Conservation (phyloP, 306 rosid genomes). For the Fragaria vesca region DNA sequence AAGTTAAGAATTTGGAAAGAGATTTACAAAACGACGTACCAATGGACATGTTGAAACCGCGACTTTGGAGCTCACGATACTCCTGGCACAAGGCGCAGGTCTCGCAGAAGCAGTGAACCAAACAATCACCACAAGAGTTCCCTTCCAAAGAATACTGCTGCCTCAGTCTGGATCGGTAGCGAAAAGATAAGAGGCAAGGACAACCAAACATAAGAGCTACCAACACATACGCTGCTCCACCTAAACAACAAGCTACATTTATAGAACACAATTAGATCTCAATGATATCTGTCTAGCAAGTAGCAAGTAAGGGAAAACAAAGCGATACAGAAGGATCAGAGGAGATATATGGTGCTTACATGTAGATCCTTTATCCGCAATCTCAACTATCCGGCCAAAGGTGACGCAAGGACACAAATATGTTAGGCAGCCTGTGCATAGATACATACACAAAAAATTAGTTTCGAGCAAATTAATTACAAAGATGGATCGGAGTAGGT, state of each 20-base stretch:
- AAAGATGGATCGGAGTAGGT: background rate
- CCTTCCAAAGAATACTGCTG: slow-evolving; percentile 34
- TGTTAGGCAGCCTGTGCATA: slow-evolving; percentile 57
- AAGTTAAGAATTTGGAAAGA: background rate
- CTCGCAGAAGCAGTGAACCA: slow-evolving; percentile 59
- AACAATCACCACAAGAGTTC: slow-evolving; percentile 48
- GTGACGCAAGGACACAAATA: slow-evolving; percentile 76
- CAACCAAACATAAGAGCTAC: slow-evolving; percentile 39
- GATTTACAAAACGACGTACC: slow-evolving; percentile 30
- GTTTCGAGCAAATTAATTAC: background rate
- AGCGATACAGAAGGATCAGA: background rate
- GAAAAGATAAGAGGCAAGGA: slow-evolving; percentile 52
- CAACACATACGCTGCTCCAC: slow-evolving; percentile 52
- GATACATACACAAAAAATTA: background rate
- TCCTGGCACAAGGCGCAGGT: slow-evolving; percentile 67
- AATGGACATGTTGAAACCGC: slow-evolving; percentile 61
- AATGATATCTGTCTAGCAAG: too few species aligned
- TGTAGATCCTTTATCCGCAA: slow-evolving; percentile 62
- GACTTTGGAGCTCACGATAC: slow-evolving; percentile 68
- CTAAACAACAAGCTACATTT: slow-evolving; percentile 54
- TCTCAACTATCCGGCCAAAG: slow-evolving; percentile 66
- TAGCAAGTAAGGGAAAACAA: background rate
- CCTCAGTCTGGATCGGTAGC: slow-evolving; percentile 63
- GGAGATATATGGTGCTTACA: slow-evolving; percentile 36
- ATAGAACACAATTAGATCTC: background rate